phyloP scores from a whole-genome alignment of 2,329 filamentous ascomycete genomes.

The Ramularia endophylla region DNA sequence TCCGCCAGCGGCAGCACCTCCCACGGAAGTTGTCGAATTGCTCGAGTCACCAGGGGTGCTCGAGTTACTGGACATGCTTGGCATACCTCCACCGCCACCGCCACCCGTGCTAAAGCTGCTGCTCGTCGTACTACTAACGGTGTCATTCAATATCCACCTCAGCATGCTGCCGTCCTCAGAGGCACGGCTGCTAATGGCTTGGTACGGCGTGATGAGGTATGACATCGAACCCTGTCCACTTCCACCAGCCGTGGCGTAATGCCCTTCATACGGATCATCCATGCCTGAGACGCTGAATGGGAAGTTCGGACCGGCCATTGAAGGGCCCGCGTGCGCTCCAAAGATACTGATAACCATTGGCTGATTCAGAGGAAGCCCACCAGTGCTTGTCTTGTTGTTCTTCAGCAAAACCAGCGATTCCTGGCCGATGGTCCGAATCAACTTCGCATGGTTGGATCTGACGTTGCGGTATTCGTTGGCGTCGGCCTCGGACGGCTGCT shows the following conservation, averaged over 20 bases:
- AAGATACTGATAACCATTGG: constrained; percentile 34
- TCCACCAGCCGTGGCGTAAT: no score
- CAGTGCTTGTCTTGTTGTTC: constrained; percentile 54
- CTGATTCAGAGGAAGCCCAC: constrained; percentile 50
- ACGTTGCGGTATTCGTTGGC: constrained; percentile 47
- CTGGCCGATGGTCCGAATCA: constrained; percentile 9
- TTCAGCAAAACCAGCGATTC: constrained; percentile 50
- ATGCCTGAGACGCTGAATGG: no score
- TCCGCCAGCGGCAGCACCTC: constrained; percentile 3
- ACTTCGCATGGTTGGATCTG: constrained; percentile 33
- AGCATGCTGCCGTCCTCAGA: constrained; percentile 10
- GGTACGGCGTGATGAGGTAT: constrained; percentile 10
- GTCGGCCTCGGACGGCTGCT: constrained; percentile 16
- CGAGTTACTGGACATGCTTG: constrained; percentile 10
- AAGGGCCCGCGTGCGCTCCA: constrained; percentile 23
- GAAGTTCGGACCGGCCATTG: constrained; percentile 6
- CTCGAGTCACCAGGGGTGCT: constrained; percentile 2
- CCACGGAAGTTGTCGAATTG: constrained; percentile 8
- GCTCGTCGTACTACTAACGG: no score
- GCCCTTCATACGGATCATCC: no score
- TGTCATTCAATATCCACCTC: no score
- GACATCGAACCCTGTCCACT: constrained; percentile 13
- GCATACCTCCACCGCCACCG: constrained; percentile 6
- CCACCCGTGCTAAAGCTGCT: constrained; percentile 2
- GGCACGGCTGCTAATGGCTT: constrained; percentile 9